A percentile compares a stretch with the other conserved stretches of the same genome.
phyloP scores from a whole-genome alignment of 768 basidiomycete genomes.

The Xerocomus potaroensis region DNA sequence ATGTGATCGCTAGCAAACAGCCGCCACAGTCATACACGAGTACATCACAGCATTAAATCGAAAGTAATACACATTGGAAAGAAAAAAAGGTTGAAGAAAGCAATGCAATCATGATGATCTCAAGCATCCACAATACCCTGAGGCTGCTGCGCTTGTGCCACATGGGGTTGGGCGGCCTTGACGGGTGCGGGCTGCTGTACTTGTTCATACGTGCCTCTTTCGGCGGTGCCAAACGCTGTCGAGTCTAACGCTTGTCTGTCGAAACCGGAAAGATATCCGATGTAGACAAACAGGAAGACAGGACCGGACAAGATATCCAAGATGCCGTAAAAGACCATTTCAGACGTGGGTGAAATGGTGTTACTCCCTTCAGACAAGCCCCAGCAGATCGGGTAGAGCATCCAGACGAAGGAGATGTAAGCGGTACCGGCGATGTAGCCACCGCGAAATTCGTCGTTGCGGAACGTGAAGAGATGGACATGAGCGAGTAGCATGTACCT shows the following conservation, averaged over 20 bases:
- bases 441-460: slow-evolving; percentile 18
- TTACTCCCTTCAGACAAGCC: slow-evolving; percentile 50
- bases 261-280: slow-evolving; percentile 12
- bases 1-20: not conserved
- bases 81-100: too few species aligned
- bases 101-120: too few species aligned
- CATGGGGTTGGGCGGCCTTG: not conserved
- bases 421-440: slow-evolving; percentile 34
- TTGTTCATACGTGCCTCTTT: slow-evolving; percentile 2
- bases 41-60: not conserved
- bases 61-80: not conserved
- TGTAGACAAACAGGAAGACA: slow-evolving; percentile 33
- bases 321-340: slow-evolving; percentile 56
- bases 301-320: slow-evolving; percentile 38
- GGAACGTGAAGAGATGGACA: slow-evolving; percentile 25
- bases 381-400: slow-evolving; percentile 58
- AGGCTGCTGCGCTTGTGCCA: not conserved
- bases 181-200: not conserved
- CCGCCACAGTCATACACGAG: too few species aligned
- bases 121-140: too few species aligned
- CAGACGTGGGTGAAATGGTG: slow-evolving; percentile 44
- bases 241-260: not conserved
- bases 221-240: slow-evolving; percentile 9
- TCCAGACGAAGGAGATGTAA: slow-evolving; percentile 51
- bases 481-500: slow-evolving; percentile 32